These are phyloP conservation scores for Talaromyces nanjingensis DNA, from an alignment of 495 filamentous ascomycete genomes.

Conservation along the genomic window DNA sequence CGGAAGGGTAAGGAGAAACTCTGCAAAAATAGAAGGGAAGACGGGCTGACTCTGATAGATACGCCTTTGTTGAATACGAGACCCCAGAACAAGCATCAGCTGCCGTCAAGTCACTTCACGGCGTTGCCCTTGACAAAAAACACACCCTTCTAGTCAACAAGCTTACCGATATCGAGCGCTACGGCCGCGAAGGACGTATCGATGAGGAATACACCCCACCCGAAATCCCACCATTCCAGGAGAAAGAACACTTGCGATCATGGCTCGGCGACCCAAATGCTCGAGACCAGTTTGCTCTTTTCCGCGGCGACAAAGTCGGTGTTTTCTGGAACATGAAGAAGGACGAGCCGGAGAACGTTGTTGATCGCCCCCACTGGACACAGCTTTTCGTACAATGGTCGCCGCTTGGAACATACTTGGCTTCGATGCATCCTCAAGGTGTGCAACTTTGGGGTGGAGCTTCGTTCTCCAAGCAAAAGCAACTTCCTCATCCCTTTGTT, in stretches of 20 bases:
- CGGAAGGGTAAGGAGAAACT: conserved; percentile 57
- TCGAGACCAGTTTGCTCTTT: conserved; percentile 92
- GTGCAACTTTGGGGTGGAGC: conserved; percentile 94
- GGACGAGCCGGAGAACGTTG: conserved; percentile 76
- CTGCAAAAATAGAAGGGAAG: conserved; percentile 3
- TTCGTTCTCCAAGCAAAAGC: conserved; percentile 81
- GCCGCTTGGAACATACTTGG: conserved; percentile 85
- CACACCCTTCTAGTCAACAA: conserved; percentile 96
- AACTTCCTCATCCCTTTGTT: conserved; percentile 90
- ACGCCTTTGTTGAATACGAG: conserved; percentile 93
- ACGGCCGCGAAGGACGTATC: conserved; percentile 85
- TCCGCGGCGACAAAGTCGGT: conserved; percentile 79
- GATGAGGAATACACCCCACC: conserved; percentile 83
- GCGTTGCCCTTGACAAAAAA: conserved; percentile 82
- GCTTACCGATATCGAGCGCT: conserved; percentile 93
- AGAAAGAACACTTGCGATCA: conserved; percentile 91
- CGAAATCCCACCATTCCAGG: conserved; percentile 66
- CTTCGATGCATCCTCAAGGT: conserved; percentile 90
- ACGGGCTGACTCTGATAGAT: conserved; percentile 39
- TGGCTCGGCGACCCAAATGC: conserved; percentile 82
- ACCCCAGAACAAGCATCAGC: conserved; percentile 84
- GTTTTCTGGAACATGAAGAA: conserved; percentile 98
- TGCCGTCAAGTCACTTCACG: conserved; percentile 79
- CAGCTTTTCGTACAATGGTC: conserved; percentile 98
- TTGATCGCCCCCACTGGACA: conserved; percentile 92